A percentile compares a stretch with the other conserved stretches of the same genome.
phyloP scores from a whole-genome alignment of 148 eudicot species.

The Silene uniflora region DNA sequence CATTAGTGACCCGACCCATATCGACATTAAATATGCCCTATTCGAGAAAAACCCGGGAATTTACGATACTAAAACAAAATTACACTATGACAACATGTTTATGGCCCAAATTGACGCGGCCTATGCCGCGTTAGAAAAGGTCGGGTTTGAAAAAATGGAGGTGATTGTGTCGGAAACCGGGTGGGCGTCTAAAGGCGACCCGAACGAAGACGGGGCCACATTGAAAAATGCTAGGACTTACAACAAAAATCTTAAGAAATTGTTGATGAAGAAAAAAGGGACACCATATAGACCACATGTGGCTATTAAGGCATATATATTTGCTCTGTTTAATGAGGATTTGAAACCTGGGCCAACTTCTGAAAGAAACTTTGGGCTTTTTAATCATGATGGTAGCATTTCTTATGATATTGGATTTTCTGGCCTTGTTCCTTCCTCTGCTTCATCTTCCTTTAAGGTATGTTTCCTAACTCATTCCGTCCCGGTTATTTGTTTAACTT shows the following conservation, averaged over 20 bases:
- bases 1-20: too few species aligned
- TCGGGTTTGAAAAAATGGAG: constrained; percentile 55
- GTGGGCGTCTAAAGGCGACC: constrained; percentile 83
- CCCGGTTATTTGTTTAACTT: too few species aligned
- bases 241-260: constrained; percentile 51
- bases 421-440: constrained; percentile 60
- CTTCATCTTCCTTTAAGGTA: constrained; percentile 41
- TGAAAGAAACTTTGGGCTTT: constrained; percentile 83
- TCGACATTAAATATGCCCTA: too few species aligned
- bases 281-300: constrained; percentile 68
- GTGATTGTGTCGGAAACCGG: constrained; percentile 92
- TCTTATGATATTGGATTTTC: constrained; percentile 69
- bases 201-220: constrained; percentile 50
- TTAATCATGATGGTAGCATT: constrained; percentile 78
- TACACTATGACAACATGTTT: too few species aligned
- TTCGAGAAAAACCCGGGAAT: too few species aligned
- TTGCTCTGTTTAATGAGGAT: constrained; percentile 79
- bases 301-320: constrained; percentile 58
- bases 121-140: constrained; percentile 62
- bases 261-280: constrained; percentile 64
- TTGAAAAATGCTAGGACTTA: constrained; percentile 58
- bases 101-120: constrained; percentile 78
- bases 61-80: too few species aligned
- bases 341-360: constrained; percentile 86
- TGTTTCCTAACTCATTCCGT: too few species aligned